phyloP scores from a whole-genome alignment of 2,329 filamentous ascomycete genomes.

The Fusarium nematophilum region DNA sequence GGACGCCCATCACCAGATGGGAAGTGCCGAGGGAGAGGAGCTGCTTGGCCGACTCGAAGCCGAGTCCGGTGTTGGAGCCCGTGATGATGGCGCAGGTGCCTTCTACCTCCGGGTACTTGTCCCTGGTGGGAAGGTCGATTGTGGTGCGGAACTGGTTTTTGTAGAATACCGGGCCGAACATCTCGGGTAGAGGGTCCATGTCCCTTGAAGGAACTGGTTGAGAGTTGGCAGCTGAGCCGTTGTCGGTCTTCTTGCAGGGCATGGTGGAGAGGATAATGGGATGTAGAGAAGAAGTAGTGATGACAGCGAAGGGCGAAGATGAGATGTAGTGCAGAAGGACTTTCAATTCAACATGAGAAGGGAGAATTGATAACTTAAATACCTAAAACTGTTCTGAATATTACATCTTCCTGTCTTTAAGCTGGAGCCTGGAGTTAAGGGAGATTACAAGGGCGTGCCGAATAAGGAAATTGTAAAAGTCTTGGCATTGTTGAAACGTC shows the following conservation, averaged over 20 bases:
- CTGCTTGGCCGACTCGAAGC: slow-evolving; percentile 39
- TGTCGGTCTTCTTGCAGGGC: slow-evolving; percentile 7
- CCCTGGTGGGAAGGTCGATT: slow-evolving; percentile 32
- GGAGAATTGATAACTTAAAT: not conserved
- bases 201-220: slow-evolving; percentile 13
- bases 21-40: slow-evolving; percentile 33
- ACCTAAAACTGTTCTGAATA: not conserved
- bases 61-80: slow-evolving; percentile 42
- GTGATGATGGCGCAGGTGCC: slow-evolving; percentile 39
- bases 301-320: fast-evolving
- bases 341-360: fast-evolving
- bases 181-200: slow-evolving; percentile 20
- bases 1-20: slow-evolving; percentile 29
- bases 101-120: slow-evolving; percentile 22
- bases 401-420: not conserved
- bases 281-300: fast-evolving
- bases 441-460: not conserved
- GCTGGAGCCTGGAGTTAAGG: not conserved
- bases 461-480: slow-evolving; percentile 32
- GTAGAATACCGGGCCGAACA: slow-evolving; percentile 24
- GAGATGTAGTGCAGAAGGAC: not conserved
- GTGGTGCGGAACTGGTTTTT: slow-evolving; percentile 39
- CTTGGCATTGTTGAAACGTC: slow-evolving; percentile 23
- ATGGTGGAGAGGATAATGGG: slow-evolving; percentile 10
- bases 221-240: not conserved